Conservation (phyloP, 2,329 filamentous ascomycete genomes). For the Conoideocrella luteorostrata region DNA sequence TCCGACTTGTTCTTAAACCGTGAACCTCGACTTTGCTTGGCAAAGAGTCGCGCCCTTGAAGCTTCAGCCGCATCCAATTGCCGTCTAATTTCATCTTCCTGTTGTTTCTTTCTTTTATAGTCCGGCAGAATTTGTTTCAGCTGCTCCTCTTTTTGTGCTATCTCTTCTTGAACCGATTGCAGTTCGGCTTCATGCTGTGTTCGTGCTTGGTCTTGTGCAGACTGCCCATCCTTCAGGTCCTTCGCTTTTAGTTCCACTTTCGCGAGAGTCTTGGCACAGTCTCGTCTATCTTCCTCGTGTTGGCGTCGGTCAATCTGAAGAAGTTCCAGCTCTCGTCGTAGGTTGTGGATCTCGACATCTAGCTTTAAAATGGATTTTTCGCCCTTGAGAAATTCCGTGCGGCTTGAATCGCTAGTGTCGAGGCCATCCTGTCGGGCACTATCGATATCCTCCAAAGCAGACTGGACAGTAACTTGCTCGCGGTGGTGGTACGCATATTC, state of each 20-base stretch:
- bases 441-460: conserved; percentile 76
- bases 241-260: conserved; percentile 83
- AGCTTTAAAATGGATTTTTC: conserved; percentile 74
- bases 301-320: conserved; percentile 79
- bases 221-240: conserved; percentile 74
- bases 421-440: conserved; percentile 73
- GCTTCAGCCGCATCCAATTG: conserved; percentile 72
- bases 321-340: conserved; percentile 78
- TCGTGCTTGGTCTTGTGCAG: conserved; percentile 66
- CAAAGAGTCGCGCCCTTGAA: conserved; percentile 70
- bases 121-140: conserved; percentile 69
- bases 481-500: conserved; percentile 93
- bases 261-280: conserved; percentile 71
- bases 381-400: conserved; percentile 66
- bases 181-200: conserved; percentile 66
- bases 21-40: conserved; percentile 83
- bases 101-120: conserved; percentile 64
- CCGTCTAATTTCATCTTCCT: conserved; percentile 64
- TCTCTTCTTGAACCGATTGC: conserved; percentile 64
- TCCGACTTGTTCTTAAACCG: conserved; percentile 85
- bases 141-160: conserved; percentile 69
- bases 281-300: conserved; percentile 82
- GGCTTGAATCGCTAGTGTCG: conserved; percentile 76
- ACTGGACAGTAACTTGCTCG: conserved; percentile 73
- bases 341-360: conserved; percentile 70